These are phyloP conservation scores for Pseudogymnoascus sp. DNA, from an alignment of 2,329 filamentous ascomycete species.

Conservation along the genomic window DNA sequence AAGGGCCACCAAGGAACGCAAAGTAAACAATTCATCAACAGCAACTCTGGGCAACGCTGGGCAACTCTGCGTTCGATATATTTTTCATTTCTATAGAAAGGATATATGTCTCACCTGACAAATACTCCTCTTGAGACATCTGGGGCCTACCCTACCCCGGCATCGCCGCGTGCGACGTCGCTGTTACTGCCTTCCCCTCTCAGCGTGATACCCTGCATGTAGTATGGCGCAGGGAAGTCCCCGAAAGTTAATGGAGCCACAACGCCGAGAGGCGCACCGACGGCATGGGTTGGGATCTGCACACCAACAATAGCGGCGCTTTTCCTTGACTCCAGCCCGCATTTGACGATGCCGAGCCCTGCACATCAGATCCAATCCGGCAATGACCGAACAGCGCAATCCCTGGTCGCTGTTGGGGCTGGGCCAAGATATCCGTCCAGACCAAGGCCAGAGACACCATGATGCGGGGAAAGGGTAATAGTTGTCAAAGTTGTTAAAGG, in stretches of 20 bases:
- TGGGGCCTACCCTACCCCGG: neutral
- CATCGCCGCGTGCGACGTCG: neutral
- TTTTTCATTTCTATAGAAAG: neutral
- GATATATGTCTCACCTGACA: neutral
- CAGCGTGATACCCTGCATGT: neutral
- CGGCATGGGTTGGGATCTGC: neutral
- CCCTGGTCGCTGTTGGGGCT: neutral
- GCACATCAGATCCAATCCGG: neutral
- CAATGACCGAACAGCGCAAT: neutral
- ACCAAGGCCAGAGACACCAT: neutral
- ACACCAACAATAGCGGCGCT: neutral
- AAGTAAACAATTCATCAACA: neutral
- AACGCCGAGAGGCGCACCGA: neutral
- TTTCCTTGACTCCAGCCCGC: neutral
- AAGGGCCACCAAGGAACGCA: neutral
- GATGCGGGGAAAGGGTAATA: neutral
- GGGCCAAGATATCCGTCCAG: neutral
- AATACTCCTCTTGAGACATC: neutral
- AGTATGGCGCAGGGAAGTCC: neutral
- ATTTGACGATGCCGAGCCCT: conserved; percentile 1
- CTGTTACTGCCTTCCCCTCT: neutral
- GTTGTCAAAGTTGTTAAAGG: neutral
- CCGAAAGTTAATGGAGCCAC: neutral
- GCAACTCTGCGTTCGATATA: neutral
- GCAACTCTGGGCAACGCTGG: too few relatives aligned